A percentile compares a stretch with the other conserved stretches of the same genome.
Conservation (phyloP, 164 flowering plant species). For the Paratinospora sagittata region DNA sequence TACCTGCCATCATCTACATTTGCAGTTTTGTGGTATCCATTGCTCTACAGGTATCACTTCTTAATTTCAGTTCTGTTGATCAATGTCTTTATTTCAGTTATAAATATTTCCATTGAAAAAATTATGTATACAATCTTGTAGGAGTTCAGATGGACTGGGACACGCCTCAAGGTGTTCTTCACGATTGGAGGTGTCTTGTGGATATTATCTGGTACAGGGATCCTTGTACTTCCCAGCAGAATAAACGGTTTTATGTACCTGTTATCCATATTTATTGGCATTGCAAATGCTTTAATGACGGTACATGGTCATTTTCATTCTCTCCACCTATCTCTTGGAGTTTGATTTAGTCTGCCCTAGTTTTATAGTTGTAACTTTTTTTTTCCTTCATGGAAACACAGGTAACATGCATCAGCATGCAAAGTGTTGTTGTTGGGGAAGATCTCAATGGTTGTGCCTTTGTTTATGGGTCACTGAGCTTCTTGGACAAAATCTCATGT, state of each 20-base stretch:
- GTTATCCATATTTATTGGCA: slow-evolving; percentile 57
- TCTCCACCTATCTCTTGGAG: background rate
- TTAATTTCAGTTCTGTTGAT: slow-evolving; percentile 2
- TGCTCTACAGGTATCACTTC: slow-evolving; percentile 59
- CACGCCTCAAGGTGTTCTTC: slow-evolving; percentile 60
- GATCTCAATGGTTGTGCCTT: slow-evolving; percentile 90
- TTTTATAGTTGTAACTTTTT: background rate
- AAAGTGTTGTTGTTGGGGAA: slow-evolving; percentile 72
- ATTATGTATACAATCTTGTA: slow-evolving; percentile 18
- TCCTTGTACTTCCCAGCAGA: slow-evolving; percentile 57
- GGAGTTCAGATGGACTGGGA: slow-evolving; percentile 77
- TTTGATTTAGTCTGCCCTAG: background rate
- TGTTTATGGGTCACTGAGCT: slow-evolving; percentile 91
- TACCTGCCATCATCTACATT: slow-evolving; percentile 87
- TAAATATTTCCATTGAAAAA: background rate
- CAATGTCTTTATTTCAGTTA: background rate
- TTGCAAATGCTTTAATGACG: slow-evolving; percentile 89
- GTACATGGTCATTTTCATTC: slow-evolving; percentile 31
- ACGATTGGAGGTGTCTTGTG: slow-evolving; percentile 73
- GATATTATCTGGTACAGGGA: slow-evolving; percentile 67
- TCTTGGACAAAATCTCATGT: slow-evolving; percentile 86
- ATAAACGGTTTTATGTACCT: slow-evolving; percentile 55
- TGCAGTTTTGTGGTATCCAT: slow-evolving; percentile 81
- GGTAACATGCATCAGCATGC: slow-evolving; percentile 95
- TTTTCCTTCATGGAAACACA: slow-evolving; percentile 21